phyloP scores from a whole-genome alignment of 1,139 yeast species.

The Blastobotrys elegans region DNA sequence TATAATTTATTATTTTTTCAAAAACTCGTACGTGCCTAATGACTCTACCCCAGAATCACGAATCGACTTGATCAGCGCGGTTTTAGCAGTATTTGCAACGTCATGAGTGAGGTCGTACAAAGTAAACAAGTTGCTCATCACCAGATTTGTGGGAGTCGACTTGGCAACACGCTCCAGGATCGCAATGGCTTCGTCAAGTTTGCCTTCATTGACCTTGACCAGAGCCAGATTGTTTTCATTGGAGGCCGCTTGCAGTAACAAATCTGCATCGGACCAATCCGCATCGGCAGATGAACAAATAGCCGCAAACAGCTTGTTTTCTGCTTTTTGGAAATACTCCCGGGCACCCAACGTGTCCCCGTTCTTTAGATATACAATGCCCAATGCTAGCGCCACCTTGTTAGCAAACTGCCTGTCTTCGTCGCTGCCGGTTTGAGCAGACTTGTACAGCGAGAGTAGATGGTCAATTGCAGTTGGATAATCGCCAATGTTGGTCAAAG shows the following conservation, averaged over 20 bases:
- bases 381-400: slow-evolving; percentile 22
- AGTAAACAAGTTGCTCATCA: slow-evolving; percentile 27
- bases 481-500: slow-evolving; percentile 33
- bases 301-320: slow-evolving; percentile 19
- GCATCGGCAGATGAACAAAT: slow-evolving; percentile 30
- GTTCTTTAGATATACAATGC: slow-evolving; percentile 26
- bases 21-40: slow-evolving; percentile 11
- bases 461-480: slow-evolving; percentile 32
- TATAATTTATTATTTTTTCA: not conserved
- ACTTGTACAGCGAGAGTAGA: slow-evolving; percentile 24
- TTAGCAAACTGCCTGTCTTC: slow-evolving; percentile 16
- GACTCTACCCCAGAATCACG: slow-evolving; percentile 10
- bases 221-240: slow-evolving; percentile 25
- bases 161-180: slow-evolving; percentile 32
- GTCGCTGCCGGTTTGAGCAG: slow-evolving; percentile 13
- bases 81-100: slow-evolving; percentile 15
- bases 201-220: slow-evolving; percentile 33
- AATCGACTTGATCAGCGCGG: slow-evolving; percentile 1
- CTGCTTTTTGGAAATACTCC: slow-evolving; percentile 26
- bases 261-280: slow-evolving; percentile 25
- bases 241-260: slow-evolving; percentile 9
- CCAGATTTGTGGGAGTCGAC: slow-evolving; percentile 16
- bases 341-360: slow-evolving; percentile 31
- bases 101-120: slow-evolving; percentile 29
- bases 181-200: slow-evolving; percentile 41